A percentile compares a stretch with the other conserved stretches of the same genome.
Conservation (phyloP, 768 basidiomycete genomes). For the Termitomyces sp. region DNA sequence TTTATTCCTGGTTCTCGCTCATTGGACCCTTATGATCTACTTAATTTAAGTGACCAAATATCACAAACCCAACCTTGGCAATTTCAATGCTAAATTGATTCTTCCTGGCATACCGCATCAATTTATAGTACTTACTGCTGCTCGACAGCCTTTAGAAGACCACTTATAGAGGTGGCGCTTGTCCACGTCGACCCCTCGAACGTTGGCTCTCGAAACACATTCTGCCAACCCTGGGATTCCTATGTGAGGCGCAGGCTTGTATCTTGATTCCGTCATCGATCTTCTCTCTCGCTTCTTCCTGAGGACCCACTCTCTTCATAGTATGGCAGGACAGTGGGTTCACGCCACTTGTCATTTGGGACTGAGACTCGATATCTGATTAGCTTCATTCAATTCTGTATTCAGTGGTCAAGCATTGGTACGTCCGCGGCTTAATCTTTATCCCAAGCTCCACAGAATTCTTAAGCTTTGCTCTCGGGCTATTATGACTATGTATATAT, state of each 20-base stretch:
- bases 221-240: no score
- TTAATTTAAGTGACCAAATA: no score
- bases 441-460: not conserved
- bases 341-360: no score
- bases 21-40: no score
- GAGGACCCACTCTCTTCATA: not conserved
- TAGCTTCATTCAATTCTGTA: conserved; percentile 12
- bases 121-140: not conserved
- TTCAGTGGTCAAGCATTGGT: conserved; percentile 17
- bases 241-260: not conserved
- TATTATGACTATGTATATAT: conserved; percentile 23
- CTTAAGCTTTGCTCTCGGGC: conserved; percentile 18
- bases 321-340: not conserved
- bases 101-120: not conserved
- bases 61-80: not conserved
- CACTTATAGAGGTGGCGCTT: not conserved
- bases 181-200: not conserved
- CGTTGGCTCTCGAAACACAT: not conserved
- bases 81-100: not conserved
- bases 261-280: not conserved
- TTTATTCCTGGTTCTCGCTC: no score
- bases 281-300: not conserved
- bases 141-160: not conserved
- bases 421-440: not conserved
- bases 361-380: not conserved